Evolutionary conservation across 805 yeast genomes (phyloP), one percentile per base, ranked within the genome.

Genomic region (Wickerhamomyces bisporus): DNA sequence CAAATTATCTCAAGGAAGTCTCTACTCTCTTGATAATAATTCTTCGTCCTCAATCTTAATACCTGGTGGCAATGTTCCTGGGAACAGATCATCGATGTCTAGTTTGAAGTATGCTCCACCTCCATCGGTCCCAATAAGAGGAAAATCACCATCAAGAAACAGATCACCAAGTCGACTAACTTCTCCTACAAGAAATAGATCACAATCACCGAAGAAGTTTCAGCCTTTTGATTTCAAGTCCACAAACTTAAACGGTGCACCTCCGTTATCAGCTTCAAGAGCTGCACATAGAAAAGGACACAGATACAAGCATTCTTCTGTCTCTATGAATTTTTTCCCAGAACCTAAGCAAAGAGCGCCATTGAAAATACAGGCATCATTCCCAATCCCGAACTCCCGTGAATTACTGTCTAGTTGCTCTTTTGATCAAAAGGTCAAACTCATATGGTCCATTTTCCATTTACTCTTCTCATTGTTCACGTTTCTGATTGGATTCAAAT

Each of bases 231-330:
- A 79, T 50, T 83, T 81, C 65, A 69, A 75, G 46, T 72, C 83
- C 8, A 73, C 75, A 42, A 72, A 65, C 44, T 49, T 63, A 39
- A 58, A 42, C 9, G 57, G 37, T 19, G 56, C 39, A 36, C 49
- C 56, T 10, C 45, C 23, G 60, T 65, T 11, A 72, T 65, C 25
- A 53, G 55, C 36, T 30, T 52, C 58, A n/a, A 55, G 66, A 52
- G 76, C 87, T 1, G 79, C 84, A 0, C 86, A 79, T 51, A 79
- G 98, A 68, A 79, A 89, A 49, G 98, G 98, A 6, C 98, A 91
- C 61, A 75, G 91, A 49, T 91, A 91, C 58, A 91, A 91, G 58
- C 98, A 91, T 60, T 88, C 97, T 3, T 88, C 96, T 8, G 96
- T 91, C 6, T 87, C 96, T 5, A 84, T 91, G 93, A 89, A 91